These are phyloP conservation scores for Dipodascopsis tothii DNA, from an alignment of 805 yeast genomes.

Conservation along the genomic window DNA sequence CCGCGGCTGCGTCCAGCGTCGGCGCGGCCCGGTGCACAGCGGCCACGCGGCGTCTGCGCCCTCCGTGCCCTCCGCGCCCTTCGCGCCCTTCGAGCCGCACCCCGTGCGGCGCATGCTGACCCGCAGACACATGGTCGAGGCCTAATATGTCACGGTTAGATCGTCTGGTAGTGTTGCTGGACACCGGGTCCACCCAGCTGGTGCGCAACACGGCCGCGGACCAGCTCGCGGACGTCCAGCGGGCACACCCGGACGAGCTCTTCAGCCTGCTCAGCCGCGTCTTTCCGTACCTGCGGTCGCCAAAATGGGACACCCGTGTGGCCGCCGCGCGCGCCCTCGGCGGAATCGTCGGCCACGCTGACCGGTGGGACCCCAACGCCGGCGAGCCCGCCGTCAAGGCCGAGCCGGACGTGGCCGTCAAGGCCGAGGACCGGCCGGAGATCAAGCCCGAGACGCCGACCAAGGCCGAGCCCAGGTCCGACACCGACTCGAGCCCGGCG, in stretches of 20 bases:
- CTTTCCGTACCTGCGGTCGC: constrained; percentile 74
- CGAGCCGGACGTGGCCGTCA: constrained; percentile 23
- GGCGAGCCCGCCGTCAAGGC: constrained; percentile 6
- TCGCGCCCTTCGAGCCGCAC: constrained; percentile 1
- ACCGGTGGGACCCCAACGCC: constrained; percentile 75
- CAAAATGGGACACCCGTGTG: constrained; percentile 92
- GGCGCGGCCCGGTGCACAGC: background rate
- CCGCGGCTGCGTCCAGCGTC: constrained; percentile 1
- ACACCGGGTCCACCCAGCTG: constrained; percentile 90
- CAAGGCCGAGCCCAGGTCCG: background rate
- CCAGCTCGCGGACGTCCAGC: constrained; percentile 88
- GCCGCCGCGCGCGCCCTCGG: constrained; percentile 94
- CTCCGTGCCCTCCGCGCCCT: no score
- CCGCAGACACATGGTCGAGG: no score
- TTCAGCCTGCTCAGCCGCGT: constrained; percentile 77
- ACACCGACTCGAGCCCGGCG: background rate
- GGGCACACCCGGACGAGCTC: constrained; percentile 89
- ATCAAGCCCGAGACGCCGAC: background rate
- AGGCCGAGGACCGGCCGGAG: background rate
- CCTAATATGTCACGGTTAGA: constrained; percentile 52
- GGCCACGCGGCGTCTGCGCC: background rate
- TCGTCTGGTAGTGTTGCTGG: constrained; percentile 55
- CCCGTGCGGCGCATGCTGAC: background rate
- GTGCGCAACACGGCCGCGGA: constrained; percentile 96
- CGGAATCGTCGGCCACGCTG: constrained; percentile 74